Conservation (phyloP, 805 yeast genomes). For the Pichia occidentalis region DNA sequence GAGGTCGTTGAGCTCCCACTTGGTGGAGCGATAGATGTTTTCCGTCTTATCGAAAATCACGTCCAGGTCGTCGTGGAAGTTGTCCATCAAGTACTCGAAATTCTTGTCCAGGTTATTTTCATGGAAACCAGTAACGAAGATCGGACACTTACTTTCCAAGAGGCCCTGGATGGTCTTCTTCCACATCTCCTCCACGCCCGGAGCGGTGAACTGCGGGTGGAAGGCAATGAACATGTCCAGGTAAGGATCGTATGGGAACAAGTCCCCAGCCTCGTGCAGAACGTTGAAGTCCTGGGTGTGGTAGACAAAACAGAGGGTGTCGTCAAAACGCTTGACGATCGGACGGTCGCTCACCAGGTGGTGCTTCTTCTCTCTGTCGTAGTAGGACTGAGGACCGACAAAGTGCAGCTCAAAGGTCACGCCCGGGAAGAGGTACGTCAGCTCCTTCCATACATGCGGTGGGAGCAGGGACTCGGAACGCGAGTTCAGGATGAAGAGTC, state of each 20-base stretch:
- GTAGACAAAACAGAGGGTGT: slow-evolving; percentile 63
- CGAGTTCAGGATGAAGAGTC: slow-evolving; percentile 86
- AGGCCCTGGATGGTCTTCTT: slow-evolving; percentile 77
- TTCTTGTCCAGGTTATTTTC: slow-evolving; percentile 66
- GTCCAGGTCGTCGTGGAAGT: slow-evolving; percentile 72
- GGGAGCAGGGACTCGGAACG: slow-evolving; percentile 92
- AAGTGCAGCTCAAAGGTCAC: slow-evolving; percentile 81
- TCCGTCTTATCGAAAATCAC: slow-evolving; percentile 65
- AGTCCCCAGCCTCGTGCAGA: slow-evolving; percentile 84
- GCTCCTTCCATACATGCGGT: slow-evolving; percentile 91
- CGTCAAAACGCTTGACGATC: slow-evolving; percentile 67
- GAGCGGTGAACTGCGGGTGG: slow-evolving; percentile 91
- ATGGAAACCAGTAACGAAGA: slow-evolving; percentile 87
- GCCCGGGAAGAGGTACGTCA: slow-evolving; percentile 78
- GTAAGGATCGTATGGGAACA: slow-evolving; percentile 97
- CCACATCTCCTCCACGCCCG: slow-evolving; percentile 77
- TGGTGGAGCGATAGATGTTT: slow-evolving; percentile 77
- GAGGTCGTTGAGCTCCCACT: slow-evolving; percentile 89
- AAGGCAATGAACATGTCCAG: slow-evolving; percentile 86
- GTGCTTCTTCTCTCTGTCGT: slow-evolving; percentile 62
- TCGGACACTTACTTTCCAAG: slow-evolving; percentile 87
- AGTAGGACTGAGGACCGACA: slow-evolving; percentile 88
- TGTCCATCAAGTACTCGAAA: slow-evolving; percentile 57
- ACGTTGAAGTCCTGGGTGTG: slow-evolving; percentile 92
- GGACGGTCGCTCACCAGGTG: slow-evolving; percentile 56